Conservation (phyloP, 1,284 basidiomycete genomes). For the Moesziomyces parantarcticus region DNA sequence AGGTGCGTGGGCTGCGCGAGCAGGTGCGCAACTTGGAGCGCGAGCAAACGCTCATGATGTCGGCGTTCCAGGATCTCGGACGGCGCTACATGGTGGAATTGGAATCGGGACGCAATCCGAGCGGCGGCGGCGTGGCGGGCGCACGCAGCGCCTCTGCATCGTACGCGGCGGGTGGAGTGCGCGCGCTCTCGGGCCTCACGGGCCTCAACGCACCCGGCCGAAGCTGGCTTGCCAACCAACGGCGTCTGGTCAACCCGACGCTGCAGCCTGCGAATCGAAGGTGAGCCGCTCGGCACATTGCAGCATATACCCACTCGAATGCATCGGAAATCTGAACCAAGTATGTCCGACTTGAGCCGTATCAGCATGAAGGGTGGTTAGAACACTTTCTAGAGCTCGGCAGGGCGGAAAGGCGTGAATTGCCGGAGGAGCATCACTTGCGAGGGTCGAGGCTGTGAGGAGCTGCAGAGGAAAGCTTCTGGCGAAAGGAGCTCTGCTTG, state of each 20-base stretch:
- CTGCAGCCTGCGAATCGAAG: conserved; percentile 32
- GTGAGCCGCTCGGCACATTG: conserved; percentile 2
- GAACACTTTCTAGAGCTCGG: too few species aligned
- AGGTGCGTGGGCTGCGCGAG: conserved; percentile 29
- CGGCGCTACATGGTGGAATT: conserved; percentile 48
- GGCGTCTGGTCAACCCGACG: conserved; percentile 33
- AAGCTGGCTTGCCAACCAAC: conserved; percentile 36
- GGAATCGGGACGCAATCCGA: conserved; percentile 41
- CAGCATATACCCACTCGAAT: background rate
- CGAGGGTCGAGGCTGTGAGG: background rate
- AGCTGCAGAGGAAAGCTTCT: conserved; percentile 19
- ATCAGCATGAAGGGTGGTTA: too few species aligned
- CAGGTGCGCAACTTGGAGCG: conserved; percentile 28
- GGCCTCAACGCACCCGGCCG: conserved; percentile 29
- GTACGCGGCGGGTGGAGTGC: conserved; percentile 34
- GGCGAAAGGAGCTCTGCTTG: background rate
- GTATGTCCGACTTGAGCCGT: too few species aligned
- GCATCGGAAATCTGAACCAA: conserved; percentile 1
- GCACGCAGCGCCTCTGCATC: conserved; percentile 17
- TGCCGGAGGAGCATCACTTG: conserved; percentile 2
- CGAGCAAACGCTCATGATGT: conserved; percentile 54
- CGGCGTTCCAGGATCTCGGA: conserved; percentile 46
- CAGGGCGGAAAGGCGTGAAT: background rate
- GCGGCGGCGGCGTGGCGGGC: conserved; percentile 21
- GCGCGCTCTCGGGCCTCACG: conserved; percentile 28